Base-by-base conservation (phyloP, 116 monocot species). In the Iris pallida region DNA sequence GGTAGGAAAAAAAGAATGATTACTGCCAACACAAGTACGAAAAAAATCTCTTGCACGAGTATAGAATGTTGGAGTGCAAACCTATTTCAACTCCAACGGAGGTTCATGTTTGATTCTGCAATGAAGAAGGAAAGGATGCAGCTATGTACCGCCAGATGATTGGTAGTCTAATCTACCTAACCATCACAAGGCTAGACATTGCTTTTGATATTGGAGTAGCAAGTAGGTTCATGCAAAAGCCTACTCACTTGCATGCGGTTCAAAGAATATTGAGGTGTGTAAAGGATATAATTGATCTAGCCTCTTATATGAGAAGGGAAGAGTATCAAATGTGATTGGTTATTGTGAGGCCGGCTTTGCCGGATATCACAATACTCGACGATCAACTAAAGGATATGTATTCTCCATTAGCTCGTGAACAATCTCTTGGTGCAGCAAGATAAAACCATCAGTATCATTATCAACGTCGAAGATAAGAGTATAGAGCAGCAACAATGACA, bases 71-170 rank as follows among this genome's bases (percentile, higher is more conserved):
- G 8, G 60, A 63, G 8, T 61, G 62, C 52, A 72, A 53, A 19
- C 52, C 72, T 8, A 41, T 61, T n/a, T 72, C 62, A 5, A 72
- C 72, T 12, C 72, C 61, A 4, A 72, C 62, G 61, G 62, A 63
- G 42, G 13, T 61, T 16, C 61, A 72, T 61, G 16, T n/a, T 11
- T 44, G 30, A 46, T 6, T 71, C 2, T 59, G 45, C 20, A 16
- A 15, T 16, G 7, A 49, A n/a, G 71, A 48, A 15, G 47, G 53
- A 7, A 72, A 64, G 18, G 63, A 71, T 44, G 15, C 58, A 58
- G 30, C 40, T 1, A 61, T 71, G 71, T 61, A 71, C 48, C 58
- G 20, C 16, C 61, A 71, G 13, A n/a, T 70, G 15, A 41, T 18
- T 16, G 18, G 61, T 5, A 47, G 13, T 40, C 53, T 73, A 11